Base-by-base conservation (phyloP, 805 yeast species). In the Vanderwaltozyma tropicalis region DNA sequence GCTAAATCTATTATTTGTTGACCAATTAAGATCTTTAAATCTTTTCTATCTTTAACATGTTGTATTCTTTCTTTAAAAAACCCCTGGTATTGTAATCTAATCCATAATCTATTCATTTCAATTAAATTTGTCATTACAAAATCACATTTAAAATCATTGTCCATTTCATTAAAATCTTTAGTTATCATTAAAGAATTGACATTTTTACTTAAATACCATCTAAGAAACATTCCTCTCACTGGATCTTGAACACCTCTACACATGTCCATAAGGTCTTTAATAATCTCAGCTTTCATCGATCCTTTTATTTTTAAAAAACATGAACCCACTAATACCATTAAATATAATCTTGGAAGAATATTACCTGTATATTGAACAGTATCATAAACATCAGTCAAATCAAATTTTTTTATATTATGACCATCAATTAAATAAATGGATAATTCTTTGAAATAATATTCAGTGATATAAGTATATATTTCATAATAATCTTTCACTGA, bases 221-320 rank as follows among this genome's bases (percentile, higher is more conserved):
- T 68, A 50, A 92, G 64, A 57, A 92, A 92, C 43, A 92, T 64
- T 2, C 98, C 98, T 41, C 96, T 68, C 22, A 86, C 75, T 1
- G 98, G 98, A 53, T 86, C 89, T 60, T 92, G 98, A 2, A 89
- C 95, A 13, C 96, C 98, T 29, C 94, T 73, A 46, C 94, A 80
- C 98, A 92, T 92, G 59, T 92, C 98, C 51, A 89, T 80, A 94
- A 92, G 81, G 56, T 92, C 98, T 58, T 82, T 84, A 76, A 89
- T 73, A 36, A 92, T 80, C 46, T 87, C 97, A 51, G 74, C 74
- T 26, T 76, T 71, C 0, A 96, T 95, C 0, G 94, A 79, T 39
- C 78, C 85, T 1, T 79, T 72, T 9, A 78, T 69, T 7, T 81
- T 66, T 80, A 89, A 77, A 63, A 82, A 87, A 3, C 85, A 86